A percentile compares a stretch with the other conserved stretches of the same genome.
These are phyloP conservation scores for Fusarium multiceps DNA, from an alignment of 2,329 filamentous ascomycete genomes.

Conservation along the genomic window DNA sequence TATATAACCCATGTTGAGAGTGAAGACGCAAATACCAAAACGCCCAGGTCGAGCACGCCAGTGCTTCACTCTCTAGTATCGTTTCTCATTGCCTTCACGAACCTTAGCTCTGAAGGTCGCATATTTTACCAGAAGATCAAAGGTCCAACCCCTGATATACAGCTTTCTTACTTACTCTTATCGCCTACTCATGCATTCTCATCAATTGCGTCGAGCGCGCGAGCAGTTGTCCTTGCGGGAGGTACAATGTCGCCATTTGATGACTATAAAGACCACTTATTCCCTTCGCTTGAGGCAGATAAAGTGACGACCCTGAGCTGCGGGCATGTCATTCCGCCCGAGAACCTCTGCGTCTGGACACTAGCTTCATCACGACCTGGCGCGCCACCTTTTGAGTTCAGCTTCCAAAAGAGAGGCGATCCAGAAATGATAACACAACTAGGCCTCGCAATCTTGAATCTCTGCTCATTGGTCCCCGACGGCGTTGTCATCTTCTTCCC, in stretches of 20 bases:
- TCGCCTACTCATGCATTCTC: slow-evolving; percentile 93
- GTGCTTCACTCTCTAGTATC: slow-evolving; percentile 67
- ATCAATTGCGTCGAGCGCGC: slow-evolving; percentile 83
- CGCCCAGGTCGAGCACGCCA: slow-evolving; percentile 52
- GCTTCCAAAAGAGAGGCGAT: slow-evolving; percentile 80
- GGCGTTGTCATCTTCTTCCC: slow-evolving; percentile 96
- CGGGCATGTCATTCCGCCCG: slow-evolving; percentile 88
- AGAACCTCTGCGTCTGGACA: slow-evolving; percentile 83
- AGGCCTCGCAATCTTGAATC: slow-evolving; percentile 76
- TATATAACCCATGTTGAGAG: slow-evolving; percentile 76
- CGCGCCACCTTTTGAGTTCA: slow-evolving; percentile 80
- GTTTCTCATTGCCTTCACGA: slow-evolving; percentile 84
- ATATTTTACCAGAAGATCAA: slow-evolving; percentile 70
- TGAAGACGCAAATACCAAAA: slow-evolving; percentile 50
- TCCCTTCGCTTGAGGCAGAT: slow-evolving; percentile 74
- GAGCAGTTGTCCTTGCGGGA: slow-evolving; percentile 89
- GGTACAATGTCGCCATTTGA: slow-evolving; percentile 98
- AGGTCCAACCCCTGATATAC: slow-evolving; percentile 58
- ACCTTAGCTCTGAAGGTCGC: slow-evolving; percentile 78
- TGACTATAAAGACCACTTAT: slow-evolving; percentile 88
- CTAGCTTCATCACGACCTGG: slow-evolving; percentile 61
- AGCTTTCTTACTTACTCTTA: slow-evolving; percentile 85
- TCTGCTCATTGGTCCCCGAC: slow-evolving; percentile 81
- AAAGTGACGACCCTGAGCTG: slow-evolving; percentile 87
- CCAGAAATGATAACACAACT: slow-evolving; percentile 77